Conservation (phyloP, 2,329 filamentous ascomycete genomes). For the Sclerotiophoma versabilis region DNA sequence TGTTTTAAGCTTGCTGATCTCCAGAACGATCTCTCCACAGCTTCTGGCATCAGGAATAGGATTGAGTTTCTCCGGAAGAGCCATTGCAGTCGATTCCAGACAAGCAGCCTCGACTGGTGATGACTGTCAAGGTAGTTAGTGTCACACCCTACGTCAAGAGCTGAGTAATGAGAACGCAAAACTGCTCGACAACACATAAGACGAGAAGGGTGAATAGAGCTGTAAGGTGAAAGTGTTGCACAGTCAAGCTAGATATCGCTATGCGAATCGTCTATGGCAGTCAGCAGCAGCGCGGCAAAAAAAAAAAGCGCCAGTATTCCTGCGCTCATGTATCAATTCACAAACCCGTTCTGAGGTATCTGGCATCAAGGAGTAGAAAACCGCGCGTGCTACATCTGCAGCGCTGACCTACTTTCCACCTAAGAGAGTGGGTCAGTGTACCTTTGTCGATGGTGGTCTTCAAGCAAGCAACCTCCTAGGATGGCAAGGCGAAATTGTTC, state of each 20-base stretch:
- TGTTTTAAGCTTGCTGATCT: not conserved
- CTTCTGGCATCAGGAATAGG: not conserved
- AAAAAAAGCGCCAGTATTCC: not conserved
- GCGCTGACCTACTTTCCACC: slow-evolving; percentile 10
- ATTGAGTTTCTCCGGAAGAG: slow-evolving; percentile 1
- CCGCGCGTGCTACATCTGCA: slow-evolving; percentile 15
- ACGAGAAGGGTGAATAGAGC: not conserved
- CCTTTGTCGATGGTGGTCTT: not conserved
- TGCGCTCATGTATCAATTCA: slow-evolving; percentile 1
- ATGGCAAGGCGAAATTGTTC: not conserved
- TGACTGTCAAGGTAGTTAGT: not conserved
- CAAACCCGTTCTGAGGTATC: not conserved
- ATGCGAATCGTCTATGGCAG: slow-evolving; percentile 1
- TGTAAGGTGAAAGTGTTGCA: not conserved
- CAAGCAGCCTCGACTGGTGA: not conserved
- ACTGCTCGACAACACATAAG: not conserved
- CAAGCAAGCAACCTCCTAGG: slow-evolving; percentile 2
- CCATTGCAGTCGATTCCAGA: not conserved
- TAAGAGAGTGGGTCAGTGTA: slow-evolving; percentile 6
- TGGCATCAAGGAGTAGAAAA: slow-evolving; percentile 10
- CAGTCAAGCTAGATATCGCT: not conserved
- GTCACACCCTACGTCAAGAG: not conserved
- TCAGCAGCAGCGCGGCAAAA: not conserved
- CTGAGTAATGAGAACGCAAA: not conserved
- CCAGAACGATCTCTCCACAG: not conserved